Evolutionary conservation across 257 asterid genomes (phyloP), one percentile per base, ranked within the genome.

Genomic region (Solanum rostratum): DNA sequence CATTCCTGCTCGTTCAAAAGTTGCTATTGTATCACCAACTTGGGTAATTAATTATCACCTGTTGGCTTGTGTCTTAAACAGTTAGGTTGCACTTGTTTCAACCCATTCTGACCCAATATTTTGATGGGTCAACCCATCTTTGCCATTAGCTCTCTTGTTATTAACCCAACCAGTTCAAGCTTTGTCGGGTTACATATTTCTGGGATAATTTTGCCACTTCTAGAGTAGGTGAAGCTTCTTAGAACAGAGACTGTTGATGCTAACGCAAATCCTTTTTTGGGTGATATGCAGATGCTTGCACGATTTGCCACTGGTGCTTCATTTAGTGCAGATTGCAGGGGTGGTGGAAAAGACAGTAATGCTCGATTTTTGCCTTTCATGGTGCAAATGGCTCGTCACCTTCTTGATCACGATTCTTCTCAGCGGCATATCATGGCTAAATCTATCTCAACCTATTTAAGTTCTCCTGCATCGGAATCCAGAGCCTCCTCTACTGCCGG

Each of bases 321-420:
- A 39, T 97, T 97, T 86, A 95, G 90, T 86, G 91, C 93, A 18
- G 99, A 95, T 79, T 0, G 97, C 86, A 91, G 99, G 89, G 99
- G 99, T 66, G 99, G 99, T 68, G 99, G 98, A 33, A 95, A 95
- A 83, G 99, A 97, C 74, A 97, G 99, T 90, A 97, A 97, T 88
- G 87, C 97, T 88, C 93, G 91, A 39, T 93, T 93, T 85, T 88
- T 97, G 68, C 98, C 97, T 39, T 91, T 94, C 89, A 95, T 97
- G 99, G 85, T 97, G 86, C 99, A 97, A 86, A 94, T 97, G 99
- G 98, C 99, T 13, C 92, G 93, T 27, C 94, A 97, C 90, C 93
- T 97, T 81, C 83, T 95, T 65, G 98, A 97, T 76, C 94, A 91
- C 6, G 98, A 97, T 86, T 79, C 94, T 52, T 94, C 97, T n/a